These are phyloP conservation scores for Corrigiola litoralis DNA, from an alignment of 179 eudicot genomes.

Conservation along the genomic window DNA sequence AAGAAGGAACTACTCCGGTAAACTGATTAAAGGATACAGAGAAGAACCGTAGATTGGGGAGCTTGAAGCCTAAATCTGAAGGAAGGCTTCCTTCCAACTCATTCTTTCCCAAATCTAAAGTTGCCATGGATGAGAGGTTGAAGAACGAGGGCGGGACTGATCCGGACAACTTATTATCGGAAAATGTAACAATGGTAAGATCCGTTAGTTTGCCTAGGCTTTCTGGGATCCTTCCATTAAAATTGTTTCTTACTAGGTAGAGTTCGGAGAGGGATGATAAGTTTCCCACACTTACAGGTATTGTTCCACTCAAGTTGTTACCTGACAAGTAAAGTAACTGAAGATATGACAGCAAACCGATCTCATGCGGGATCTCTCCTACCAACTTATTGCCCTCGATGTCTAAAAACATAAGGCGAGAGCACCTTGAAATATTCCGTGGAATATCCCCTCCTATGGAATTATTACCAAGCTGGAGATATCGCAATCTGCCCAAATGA, in stretches of 20 bases:
- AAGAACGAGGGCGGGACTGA: not conserved
- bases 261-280: not conserved
- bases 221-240: not conserved
- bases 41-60: constrained; percentile 1
- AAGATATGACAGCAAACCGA: not conserved
- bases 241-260: not conserved
- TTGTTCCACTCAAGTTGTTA: not conserved
- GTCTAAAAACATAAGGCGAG: not conserved
- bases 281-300: not conserved
- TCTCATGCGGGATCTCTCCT: not conserved
- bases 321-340: not conserved
- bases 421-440: not conserved
- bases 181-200: not conserved
- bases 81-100: not conserved
- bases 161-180: not conserved
- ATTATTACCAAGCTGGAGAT: not conserved
- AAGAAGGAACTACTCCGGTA: constrained; percentile 1
- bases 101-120: not conserved
- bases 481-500: not conserved
- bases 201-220: not conserved
- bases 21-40: not conserved
- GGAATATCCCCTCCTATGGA: not conserved
- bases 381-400: constrained; percentile 37
- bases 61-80: not conserved
- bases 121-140: not conserved